A percentile compares a stretch with the other conserved stretches of the same genome.
phyloP scores from a whole-genome alignment of 192 early-diverging fungal genomes.

The Globomyces pollinis-pini region DNA sequence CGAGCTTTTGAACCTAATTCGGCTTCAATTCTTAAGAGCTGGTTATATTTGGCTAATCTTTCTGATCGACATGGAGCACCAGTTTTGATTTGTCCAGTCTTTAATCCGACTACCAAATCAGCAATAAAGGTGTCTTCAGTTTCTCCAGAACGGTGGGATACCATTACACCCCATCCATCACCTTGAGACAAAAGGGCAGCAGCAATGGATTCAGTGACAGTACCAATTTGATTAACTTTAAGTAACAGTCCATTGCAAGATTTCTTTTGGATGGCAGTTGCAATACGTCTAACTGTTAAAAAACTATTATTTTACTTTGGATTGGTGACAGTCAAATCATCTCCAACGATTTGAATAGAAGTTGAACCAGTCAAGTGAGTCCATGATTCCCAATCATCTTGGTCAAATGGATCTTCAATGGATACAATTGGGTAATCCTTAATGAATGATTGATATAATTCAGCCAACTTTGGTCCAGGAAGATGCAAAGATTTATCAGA shows the following conservation, averaged over 20 bases:
- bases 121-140: slow-evolving; percentile 97
- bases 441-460: slow-evolving; percentile 77
- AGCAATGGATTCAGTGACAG: slow-evolving; percentile 87
- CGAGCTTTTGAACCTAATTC: slow-evolving; percentile 84
- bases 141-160: slow-evolving; percentile 97
- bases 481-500: slow-evolving; percentile 69
- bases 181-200: slow-evolving; percentile 59
- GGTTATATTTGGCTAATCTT: slow-evolving; percentile 98
- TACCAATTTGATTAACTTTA: slow-evolving; percentile 99
- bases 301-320: too few relatives aligned
- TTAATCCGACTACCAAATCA: slow-evolving; percentile 93
- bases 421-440: slow-evolving; percentile 78
- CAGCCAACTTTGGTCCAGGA: slow-evolving; percentile 68
- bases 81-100: slow-evolving; percentile 92
- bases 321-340: slow-evolving; percentile 98
- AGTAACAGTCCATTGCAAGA: slow-evolving; percentile 89
- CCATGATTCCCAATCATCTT: slow-evolving; percentile 97
- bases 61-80: slow-evolving; percentile 97
- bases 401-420: slow-evolving; percentile 99
- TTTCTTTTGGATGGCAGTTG: slow-evolving; percentile 86
- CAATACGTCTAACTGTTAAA: too few relatives aligned
- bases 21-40: slow-evolving; percentile 94
- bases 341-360: slow-evolving; percentile 86
- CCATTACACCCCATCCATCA: slow-evolving; percentile 99
- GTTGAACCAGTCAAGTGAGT: slow-evolving; percentile 57